Base-by-base conservation (phyloP, 768 basidiomycete genomes). In the Myochromella boudieri region DNA sequence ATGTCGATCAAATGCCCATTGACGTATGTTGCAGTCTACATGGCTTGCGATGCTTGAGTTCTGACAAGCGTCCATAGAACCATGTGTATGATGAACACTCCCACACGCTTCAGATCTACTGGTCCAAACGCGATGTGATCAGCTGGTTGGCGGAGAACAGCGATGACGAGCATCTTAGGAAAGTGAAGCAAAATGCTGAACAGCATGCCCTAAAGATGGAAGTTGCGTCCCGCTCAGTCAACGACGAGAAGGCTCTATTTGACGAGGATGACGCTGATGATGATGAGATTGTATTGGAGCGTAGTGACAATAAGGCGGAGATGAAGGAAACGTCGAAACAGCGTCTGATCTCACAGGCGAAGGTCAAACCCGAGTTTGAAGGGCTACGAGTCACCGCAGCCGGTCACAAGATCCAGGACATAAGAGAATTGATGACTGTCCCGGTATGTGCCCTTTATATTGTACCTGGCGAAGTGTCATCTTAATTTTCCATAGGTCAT, bases 1-100 rank as follows among this genome's bases (percentile, higher is more conserved):
- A 98, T 59, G 91, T 95, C 32, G 97, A 98, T 63, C 94, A 98
- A 69, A 97, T 99, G 91, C 95, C 97, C 20, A 91, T 97, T 48
- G 92, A 97, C 55, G 92, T 94, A 60, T 69, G 85, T 68, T 7
- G 37, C 10, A 17, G 24, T 31, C 17, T 39, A 28, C 17, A 27
- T 34, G 37, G 15, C 37, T 34, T 47, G 14, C 15, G 17, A 1
- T 28, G 17, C 31, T 43, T 31, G 29, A n/a, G 12, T 20, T 37
- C 55, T 67, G 24, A 71, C 51, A 14, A n/a, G 29, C 8, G 22
- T 20, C 11, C 41, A 4, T 54, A 95, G 88, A 97, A 95, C 58
- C 88, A 93, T 61, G 92, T 97, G 42, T 93, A 93, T 62, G 95
- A 98, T 60, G 95, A 97, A 66, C 95, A 95, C 68, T 79, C 80